Percentiles rank a stretch among this genome's conserved stretches.
Evolutionary conservation across 83 land plant species (phyloP).

Genomic region (Larix sibirica): DNA sequence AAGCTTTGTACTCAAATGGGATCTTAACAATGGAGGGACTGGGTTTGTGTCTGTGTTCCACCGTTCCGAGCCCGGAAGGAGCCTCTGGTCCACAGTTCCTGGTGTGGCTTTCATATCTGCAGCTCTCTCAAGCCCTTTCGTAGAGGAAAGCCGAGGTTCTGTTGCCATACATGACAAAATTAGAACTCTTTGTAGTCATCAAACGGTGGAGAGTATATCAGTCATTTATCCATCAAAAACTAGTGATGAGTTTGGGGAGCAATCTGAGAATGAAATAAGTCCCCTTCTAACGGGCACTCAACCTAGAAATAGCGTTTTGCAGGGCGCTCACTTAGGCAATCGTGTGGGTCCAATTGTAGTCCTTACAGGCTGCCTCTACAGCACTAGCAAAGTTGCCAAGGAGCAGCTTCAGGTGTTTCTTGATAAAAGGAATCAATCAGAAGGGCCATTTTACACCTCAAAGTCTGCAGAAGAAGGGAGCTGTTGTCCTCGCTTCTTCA

Average conservation of each 20-base stretch:
- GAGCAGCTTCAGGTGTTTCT: constrained; percentile 13
- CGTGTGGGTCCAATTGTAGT: constrained; percentile 43
- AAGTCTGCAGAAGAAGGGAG: constrained; percentile 9
- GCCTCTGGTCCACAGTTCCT: constrained; percentile 60
- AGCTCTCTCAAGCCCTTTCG: constrained; percentile 42
- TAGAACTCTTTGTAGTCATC: constrained; percentile 48
- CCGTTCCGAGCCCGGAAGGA: constrained; percentile 28
- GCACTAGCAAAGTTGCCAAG: constrained; percentile 20
- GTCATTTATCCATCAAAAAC: constrained; percentile 21
- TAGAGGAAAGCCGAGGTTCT: constrained; percentile 77
- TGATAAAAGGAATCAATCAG: background rate
- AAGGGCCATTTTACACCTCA: background rate
- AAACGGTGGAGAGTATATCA: constrained; percentile 52
- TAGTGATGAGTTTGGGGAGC: background rate
- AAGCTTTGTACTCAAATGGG: constrained; percentile 44
- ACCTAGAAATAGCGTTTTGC: constrained; percentile 12
- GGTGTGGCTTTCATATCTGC: constrained; percentile 71
- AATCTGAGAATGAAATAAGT: constrained; percentile 2
- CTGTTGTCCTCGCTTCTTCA: background rate
- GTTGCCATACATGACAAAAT: constrained; percentile 53
- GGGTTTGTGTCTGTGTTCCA: constrained; percentile 52
- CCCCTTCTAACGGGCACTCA: constrained; percentile 7
- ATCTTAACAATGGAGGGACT: constrained; percentile 38
- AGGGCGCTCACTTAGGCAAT: constrained; percentile 7
- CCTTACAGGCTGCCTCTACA: constrained; percentile 63